Conservation (phyloP, 2,329 filamentous ascomycete genomes). For the Penicillium sp. region DNA sequence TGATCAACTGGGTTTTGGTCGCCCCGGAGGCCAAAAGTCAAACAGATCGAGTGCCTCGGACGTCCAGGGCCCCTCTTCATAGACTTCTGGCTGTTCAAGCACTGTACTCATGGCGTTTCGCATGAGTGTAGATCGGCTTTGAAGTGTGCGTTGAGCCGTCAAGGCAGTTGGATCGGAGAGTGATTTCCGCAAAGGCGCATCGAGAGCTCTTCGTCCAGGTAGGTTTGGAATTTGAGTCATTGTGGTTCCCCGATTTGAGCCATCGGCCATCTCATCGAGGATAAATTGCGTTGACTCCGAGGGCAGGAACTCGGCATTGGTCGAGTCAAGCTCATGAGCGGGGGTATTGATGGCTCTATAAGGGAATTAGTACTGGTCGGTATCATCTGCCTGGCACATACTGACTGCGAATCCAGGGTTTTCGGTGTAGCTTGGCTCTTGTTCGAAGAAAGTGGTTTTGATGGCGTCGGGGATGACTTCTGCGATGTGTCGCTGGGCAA, state of each 20-base stretch:
- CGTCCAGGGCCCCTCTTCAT: conserved; percentile 40
- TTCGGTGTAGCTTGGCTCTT: conserved; percentile 4
- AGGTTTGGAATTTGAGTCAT: conserved; percentile 2
- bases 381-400: conserved; percentile 17
- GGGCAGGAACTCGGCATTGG: conserved; percentile 25
- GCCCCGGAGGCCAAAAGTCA: conserved; percentile 41
- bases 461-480: conserved; percentile 6
- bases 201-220: conserved; percentile 5
- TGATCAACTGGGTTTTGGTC: conserved; percentile 29
- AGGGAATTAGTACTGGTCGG: conserved; percentile 9
- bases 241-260: not conserved
- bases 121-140: conserved; percentile 13
- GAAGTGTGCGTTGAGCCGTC: conserved; percentile 14
- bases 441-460: conserved; percentile 4
- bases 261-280: conserved; percentile 24
- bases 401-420: conserved; percentile 25
- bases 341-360: conserved; percentile 2
- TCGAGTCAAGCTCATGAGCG: conserved; percentile 3
- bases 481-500: conserved; percentile 23
- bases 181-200: conserved; percentile 28
- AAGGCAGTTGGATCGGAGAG: conserved; percentile 34
- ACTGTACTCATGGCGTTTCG: conserved; percentile 16
- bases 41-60: conserved; percentile 41
- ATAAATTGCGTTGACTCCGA: conserved; percentile 28
- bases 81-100: conserved; percentile 13